phyloP scores from a whole-genome alignment of 1,139 yeast genomes.

The Williopsis jadinii region DNA sequence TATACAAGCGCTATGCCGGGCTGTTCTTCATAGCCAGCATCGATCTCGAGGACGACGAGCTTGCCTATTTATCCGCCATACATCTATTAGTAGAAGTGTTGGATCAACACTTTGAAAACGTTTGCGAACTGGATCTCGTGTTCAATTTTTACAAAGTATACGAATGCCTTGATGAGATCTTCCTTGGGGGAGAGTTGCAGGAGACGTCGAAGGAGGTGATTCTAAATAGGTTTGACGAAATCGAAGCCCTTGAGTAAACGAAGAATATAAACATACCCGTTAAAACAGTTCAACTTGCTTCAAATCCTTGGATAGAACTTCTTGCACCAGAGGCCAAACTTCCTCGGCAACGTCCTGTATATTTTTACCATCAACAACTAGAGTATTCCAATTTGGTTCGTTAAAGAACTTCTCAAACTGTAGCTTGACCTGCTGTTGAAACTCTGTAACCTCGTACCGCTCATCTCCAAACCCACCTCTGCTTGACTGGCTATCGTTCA shows the following conservation, averaged over 20 bases:
- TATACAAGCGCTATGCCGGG: conserved; percentile 90
- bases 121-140: conserved; percentile 90
- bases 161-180: conserved; percentile 65
- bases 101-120: conserved; percentile 79
- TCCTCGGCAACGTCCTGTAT: conserved; percentile 45
- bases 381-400: conserved; percentile 23
- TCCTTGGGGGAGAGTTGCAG: conserved; percentile 72
- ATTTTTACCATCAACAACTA: conserved; percentile 50
- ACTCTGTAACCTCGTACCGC: conserved; percentile 69
- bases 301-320: conserved; percentile 6
- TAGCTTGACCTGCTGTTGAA: conserved; percentile 62
- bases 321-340: conserved; percentile 21
- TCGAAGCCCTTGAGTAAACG: conserved; percentile 18
- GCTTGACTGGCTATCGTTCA: conserved; percentile 36
- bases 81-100: conserved; percentile 86
- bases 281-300: conserved; percentile 8
- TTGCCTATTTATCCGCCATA: conserved; percentile 74
- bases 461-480: conserved; percentile 91
- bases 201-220: conserved; percentile 60
- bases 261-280: not conserved
- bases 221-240: conserved; percentile 40
- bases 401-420: conserved; percentile 47
- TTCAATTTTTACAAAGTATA: conserved; percentile 74
- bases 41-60: conserved; percentile 69
- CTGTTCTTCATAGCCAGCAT: conserved; percentile 77